Percentiles rank a stretch among this genome's conserved stretches.
Evolutionary conservation across 1,284 basidiomycete species (phyloP).

Genomic region (Boletus smithii): DNA sequence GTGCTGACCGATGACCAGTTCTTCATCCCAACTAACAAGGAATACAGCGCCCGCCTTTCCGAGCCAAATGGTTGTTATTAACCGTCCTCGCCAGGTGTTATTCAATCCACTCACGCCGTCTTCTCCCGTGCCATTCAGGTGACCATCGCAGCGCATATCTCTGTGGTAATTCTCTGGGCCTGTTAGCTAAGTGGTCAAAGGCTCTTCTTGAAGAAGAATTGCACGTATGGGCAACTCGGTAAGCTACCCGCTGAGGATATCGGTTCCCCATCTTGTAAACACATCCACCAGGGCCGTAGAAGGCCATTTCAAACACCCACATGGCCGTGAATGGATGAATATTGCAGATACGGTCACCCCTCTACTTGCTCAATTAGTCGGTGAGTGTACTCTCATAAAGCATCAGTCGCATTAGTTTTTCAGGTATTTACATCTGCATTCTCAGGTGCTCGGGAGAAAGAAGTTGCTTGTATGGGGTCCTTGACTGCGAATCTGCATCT

Average conservation of each 20-base stretch:
- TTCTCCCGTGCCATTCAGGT: conserved; percentile 34
- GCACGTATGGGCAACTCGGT: conserved; percentile 83
- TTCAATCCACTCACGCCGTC: conserved; percentile 11
- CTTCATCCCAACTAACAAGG: conserved; percentile 56
- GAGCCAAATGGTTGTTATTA: conserved; percentile 36
- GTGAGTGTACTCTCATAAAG: conserved; percentile 40
- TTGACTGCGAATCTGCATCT: conserved; percentile 94
- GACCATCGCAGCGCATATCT: conserved; percentile 76
- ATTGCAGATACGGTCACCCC: conserved; percentile 74
- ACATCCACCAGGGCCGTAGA: conserved; percentile 67
- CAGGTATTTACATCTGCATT: conserved; percentile 16
- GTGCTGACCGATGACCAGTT: conserved; percentile 54
- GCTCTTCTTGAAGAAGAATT: conserved; percentile 82
- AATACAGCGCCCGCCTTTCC: conserved; percentile 48
- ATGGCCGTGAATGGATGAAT: conserved; percentile 80
- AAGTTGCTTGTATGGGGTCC: conserved; percentile 93
- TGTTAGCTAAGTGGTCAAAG: conserved; percentile 72
- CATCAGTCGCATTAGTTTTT: conserved; percentile 4
- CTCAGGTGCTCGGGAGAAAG: conserved; percentile 77
- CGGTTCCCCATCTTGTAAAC: conserved; percentile 2
- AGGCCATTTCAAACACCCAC: conserved; percentile 90
- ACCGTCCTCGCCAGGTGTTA: conserved; percentile 1
- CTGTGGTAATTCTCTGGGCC: conserved; percentile 94
- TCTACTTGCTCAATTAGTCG: conserved; percentile 81
- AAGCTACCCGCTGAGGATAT: conserved; percentile 24